These are phyloP conservation scores for Paraphoma chrysanthemicola DNA, from an alignment of 2,329 filamentous ascomycete genomes.

Conservation along the genomic window DNA sequence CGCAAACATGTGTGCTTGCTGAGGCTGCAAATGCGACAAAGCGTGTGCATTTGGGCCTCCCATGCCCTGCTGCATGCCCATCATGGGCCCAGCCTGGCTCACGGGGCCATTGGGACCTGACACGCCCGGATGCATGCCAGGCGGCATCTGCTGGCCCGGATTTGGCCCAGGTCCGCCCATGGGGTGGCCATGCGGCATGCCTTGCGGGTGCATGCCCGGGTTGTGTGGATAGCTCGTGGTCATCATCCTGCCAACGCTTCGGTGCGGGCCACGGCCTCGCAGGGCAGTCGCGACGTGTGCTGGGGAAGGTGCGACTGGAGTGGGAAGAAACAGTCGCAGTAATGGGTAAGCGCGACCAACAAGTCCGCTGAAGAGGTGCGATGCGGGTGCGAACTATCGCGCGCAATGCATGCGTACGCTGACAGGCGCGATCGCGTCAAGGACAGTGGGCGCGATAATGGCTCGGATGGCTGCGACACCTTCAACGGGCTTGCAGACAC, in stretches of 20 bases:
- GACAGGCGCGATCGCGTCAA: slow-evolving; percentile 9
- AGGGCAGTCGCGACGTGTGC: slow-evolving; percentile 11
- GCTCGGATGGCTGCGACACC: slow-evolving; percentile 16
- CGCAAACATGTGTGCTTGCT: slow-evolving; percentile 64
- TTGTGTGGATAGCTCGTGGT: slow-evolving; percentile 70
- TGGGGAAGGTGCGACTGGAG: background rate
- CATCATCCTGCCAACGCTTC: slow-evolving; percentile 66
- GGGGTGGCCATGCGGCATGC: slow-evolving; percentile 69
- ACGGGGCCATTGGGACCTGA: slow-evolving; percentile 74
- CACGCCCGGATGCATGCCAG: slow-evolving; percentile 74
- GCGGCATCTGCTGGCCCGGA: slow-evolving; percentile 72
- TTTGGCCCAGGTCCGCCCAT: slow-evolving; percentile 73
- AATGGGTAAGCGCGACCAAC: slow-evolving; percentile 9
- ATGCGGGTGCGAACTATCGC: slow-evolving; percentile 12
- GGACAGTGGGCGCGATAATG: slow-evolving; percentile 19
- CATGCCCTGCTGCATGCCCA: slow-evolving; percentile 77
- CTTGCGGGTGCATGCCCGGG: slow-evolving; percentile 76
- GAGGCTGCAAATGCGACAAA: slow-evolving; percentile 74
- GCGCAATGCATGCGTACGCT: slow-evolving; percentile 21
- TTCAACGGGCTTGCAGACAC: background rate
- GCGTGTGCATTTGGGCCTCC: slow-evolving; percentile 69
- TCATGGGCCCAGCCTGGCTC: slow-evolving; percentile 73
- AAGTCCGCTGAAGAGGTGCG: slow-evolving; percentile 1
- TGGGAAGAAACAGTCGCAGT: slow-evolving; percentile 8
- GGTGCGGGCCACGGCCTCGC: slow-evolving; percentile 19